phyloP scores from a whole-genome alignment of 345 rosid species.

The Citrus unshiu region DNA sequence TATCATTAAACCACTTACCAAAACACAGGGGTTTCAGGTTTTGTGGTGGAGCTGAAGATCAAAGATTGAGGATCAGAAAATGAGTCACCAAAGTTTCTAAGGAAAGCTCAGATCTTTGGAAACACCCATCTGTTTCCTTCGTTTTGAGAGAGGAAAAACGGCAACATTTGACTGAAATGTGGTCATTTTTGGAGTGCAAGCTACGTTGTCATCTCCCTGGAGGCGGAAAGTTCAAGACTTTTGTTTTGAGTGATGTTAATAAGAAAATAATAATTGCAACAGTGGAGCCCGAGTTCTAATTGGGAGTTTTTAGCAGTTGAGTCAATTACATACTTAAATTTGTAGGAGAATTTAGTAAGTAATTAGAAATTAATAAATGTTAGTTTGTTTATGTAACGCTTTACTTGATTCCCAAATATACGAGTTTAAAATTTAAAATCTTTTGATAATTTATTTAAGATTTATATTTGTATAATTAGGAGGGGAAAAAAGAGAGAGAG shows the following conservation, averaged over 20 bases:
- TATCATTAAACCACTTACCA: neutral
- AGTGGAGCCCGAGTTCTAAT: neutral
- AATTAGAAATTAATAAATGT: no score
- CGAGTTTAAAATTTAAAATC: no score
- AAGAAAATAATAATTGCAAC: neutral
- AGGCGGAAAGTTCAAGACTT: conserved; percentile 15
- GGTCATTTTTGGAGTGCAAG: neutral
- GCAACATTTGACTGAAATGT: neutral
- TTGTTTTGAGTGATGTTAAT: no score
- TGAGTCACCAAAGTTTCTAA: neutral
- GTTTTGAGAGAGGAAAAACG: neutral
- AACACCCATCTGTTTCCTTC: neutral
- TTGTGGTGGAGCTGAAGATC: conserved; percentile 1
- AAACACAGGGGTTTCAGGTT: neutral
- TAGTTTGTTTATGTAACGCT: neutral
- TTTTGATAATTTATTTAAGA: neutral
- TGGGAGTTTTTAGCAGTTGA: neutral
- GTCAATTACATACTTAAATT: neutral
- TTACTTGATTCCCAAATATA: neutral
- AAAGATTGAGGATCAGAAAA: neutral
- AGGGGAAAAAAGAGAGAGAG: no score
- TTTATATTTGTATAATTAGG: neutral
- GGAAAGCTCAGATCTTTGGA: neutral
- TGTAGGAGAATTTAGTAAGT: neutral
- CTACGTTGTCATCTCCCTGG: neutral